phyloP scores from a whole-genome alignment of 352 stramenopile genomes.

The Pythium aristosporum region DNA sequence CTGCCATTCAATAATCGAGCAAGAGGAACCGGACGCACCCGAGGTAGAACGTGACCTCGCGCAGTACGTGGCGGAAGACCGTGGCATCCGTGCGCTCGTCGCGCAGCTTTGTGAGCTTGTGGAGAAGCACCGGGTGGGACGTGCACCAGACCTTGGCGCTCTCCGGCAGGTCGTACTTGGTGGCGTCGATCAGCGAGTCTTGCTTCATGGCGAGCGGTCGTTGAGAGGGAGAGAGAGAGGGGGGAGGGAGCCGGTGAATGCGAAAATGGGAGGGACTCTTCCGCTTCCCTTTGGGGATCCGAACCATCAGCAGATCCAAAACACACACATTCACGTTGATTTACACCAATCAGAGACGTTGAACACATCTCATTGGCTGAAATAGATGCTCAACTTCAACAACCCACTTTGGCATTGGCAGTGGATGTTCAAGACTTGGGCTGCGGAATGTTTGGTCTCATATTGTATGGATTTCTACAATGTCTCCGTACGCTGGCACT shows the following conservation, averaged over 20 bases:
- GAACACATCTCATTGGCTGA: constrained; percentile 16
- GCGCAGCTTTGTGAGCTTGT: constrained; percentile 97
- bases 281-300: not conserved
- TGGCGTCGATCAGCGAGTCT: constrained; percentile 64
- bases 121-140: constrained; percentile 89
- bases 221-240: not conserved
- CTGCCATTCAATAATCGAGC: constrained; percentile 62
- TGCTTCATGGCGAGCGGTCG: constrained; percentile 46
- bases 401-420: too few species aligned
- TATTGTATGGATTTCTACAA: too few species aligned
- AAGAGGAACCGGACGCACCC: constrained; percentile 69
- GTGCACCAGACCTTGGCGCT: constrained; percentile 83
- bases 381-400: constrained; percentile 28
- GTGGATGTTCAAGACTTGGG: too few species aligned
- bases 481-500: too few species aligned
- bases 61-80: constrained; percentile 94
- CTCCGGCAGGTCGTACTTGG: constrained; percentile 55
- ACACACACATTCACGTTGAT: constrained; percentile 23
- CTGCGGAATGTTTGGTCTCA: too few species aligned
- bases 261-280: constrained; percentile 20
- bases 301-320: constrained; percentile 8
- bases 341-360: constrained; percentile 21
- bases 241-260: constrained; percentile 14
- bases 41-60: constrained; percentile 98
- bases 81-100: constrained; percentile 90